phyloP scores from a whole-genome alignment of 768 basidiomycete genomes.

The Boletus sp. region DNA sequence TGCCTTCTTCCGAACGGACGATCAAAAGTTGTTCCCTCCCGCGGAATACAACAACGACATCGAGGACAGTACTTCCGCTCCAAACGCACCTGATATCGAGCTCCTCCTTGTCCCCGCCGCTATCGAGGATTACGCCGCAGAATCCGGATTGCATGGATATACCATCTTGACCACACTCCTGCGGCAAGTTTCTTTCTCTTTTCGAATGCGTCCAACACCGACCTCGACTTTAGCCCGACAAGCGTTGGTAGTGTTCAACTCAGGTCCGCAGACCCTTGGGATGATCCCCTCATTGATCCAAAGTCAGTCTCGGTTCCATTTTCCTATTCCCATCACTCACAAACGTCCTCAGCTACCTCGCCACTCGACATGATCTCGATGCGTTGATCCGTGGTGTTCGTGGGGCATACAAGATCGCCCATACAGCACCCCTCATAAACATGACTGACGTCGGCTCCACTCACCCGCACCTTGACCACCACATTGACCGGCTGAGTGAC shows the following conservation, averaged over 20 bases:
- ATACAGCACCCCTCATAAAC: constrained; percentile 37
- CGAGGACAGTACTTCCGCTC: constrained; percentile 30
- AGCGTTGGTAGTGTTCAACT: constrained; percentile 40
- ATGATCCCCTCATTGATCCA: constrained; percentile 43
- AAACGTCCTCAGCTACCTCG: constrained; percentile 37
- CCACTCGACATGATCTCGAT: constrained; percentile 38
- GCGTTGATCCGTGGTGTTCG: constrained; percentile 41
- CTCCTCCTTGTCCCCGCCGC: constrained; percentile 16
- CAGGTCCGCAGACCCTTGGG: constrained; percentile 40
- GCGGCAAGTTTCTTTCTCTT: constrained; percentile 21
- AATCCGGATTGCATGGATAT: constrained; percentile 14
- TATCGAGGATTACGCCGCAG: background rate
- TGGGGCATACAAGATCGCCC: constrained; percentile 35
- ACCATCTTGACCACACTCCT: constrained; percentile 18
- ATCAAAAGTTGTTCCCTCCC: constrained; percentile 29
- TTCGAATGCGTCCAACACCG: background rate
- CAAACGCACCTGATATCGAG: constrained; percentile 31
- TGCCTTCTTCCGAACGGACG: constrained; percentile 33
- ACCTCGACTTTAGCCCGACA: constrained; percentile 35
- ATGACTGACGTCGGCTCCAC: constrained; percentile 32
- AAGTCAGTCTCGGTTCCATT: constrained; percentile 26
- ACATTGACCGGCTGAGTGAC: constrained; percentile 32
- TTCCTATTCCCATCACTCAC: background rate
- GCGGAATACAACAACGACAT: constrained; percentile 26
- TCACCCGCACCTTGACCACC: constrained; percentile 37